Evolutionary conservation across 192 early-diverging fungal genomes (phyloP), one percentile per base, ranked within the genome.

Genomic region (Lobosporangium transversale): DNA sequence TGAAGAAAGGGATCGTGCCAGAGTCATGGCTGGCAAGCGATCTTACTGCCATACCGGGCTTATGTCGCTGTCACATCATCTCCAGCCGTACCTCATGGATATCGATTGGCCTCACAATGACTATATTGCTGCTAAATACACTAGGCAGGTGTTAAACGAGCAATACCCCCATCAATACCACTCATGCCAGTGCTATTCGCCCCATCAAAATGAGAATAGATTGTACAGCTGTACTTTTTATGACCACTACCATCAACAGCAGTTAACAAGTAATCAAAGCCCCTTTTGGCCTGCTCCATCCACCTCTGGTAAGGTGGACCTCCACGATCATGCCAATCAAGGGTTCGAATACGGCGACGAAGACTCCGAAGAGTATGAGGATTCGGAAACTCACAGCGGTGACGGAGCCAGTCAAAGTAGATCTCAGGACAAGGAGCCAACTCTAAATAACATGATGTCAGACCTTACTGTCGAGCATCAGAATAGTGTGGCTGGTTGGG

Each of bases 301-400:
- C n/a, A n/a, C n/a, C n/a, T n/a, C n/a, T n/a, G n/a, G n/a, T n/a
- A n/a, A n/a, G n/a, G n/a, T n/a, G n/a, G n/a, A n/a, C n/a, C n/a
- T n/a, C n/a, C n/a, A n/a, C n/a, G n/a, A 26, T 20, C 2, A 33
- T 2, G 33, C 50, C 2, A 40, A 52, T 14, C 52, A 55, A 20
- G 62, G 51, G 10, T 31, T 12, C 24, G 51, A 23, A n/a, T 65
- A 65, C 30, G 52, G 55, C 42, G 62, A n/a, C 9, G 62, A 65
- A 42, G 62, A 35, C 1, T 51, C 53, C 3, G n/a, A 65, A 9
- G 49, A 44, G 29, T 3, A 21, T 1, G 60, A 52, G 43, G 47
- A 62, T 9, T 18, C n/a, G 27, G 53, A 65, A 48, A 53, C 14
- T 9, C 36, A 63, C 3, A 40, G 26, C 33, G 61, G 11, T 35